Evolutionary conservation across 2,329 filamentous ascomycete species (phyloP).

Genomic region (Chrysoporthe deuterocubensis): DNA sequence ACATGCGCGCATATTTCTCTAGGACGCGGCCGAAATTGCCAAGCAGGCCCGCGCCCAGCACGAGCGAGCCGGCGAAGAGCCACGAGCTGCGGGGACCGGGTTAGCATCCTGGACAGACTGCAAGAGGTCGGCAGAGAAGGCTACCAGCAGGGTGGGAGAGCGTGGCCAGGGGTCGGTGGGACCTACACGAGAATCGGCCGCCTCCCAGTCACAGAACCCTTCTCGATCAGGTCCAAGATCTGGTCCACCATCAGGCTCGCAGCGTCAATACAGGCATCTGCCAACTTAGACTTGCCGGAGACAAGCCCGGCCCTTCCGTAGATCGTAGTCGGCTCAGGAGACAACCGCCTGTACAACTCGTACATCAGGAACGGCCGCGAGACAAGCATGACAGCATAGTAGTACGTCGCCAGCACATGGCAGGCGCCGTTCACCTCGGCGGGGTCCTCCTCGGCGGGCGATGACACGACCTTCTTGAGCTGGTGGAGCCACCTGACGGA

Average conservation of each 20-base stretch:
- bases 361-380: constrained; percentile 61
- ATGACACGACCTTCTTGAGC: constrained; percentile 45
- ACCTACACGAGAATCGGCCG: constrained; percentile 57
- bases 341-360: constrained; percentile 52
- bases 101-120: neutral
- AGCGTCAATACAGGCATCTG: constrained; percentile 60
- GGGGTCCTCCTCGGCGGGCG: constrained; percentile 33
- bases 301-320: constrained; percentile 33
- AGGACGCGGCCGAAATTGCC: constrained; percentile 57
- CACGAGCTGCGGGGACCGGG: constrained; percentile 46
- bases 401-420: constrained; percentile 57
- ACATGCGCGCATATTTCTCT: constrained; percentile 53
- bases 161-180: neutral
- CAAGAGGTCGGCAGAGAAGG: neutral
- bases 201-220: constrained; percentile 46
- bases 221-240: constrained; percentile 49
- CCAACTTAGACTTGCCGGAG: constrained; percentile 53
- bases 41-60: constrained; percentile 55
- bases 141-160: too few species aligned
- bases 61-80: constrained; percentile 58
- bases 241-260: constrained; percentile 58
- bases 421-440: constrained; percentile 50
- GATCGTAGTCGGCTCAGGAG: constrained; percentile 36
- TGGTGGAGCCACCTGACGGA: constrained; percentile 51
- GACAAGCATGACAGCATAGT: constrained; percentile 62